Evolutionary conservation across 2,329 filamentous ascomycete species (phyloP).

Genomic region (Pyricularia grisea): DNA sequence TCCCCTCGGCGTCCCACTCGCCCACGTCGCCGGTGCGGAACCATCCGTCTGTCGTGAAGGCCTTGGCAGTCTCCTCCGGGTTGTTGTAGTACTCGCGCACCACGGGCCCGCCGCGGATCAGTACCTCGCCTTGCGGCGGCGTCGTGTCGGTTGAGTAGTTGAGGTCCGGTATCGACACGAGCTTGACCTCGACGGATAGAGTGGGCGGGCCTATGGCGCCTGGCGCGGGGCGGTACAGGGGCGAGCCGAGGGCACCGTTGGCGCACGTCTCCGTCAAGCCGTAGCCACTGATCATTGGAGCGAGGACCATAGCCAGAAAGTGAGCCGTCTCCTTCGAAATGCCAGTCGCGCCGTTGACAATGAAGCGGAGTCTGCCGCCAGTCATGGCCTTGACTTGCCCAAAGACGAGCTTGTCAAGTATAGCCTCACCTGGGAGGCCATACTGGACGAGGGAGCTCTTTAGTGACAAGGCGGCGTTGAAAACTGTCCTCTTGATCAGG

Average conservation of each 20-base stretch:
- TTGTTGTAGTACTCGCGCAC: constrained; percentile 76
- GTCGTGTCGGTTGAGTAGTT: constrained; percentile 67
- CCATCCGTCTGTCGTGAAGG: constrained; percentile 79
- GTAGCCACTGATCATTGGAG: constrained; percentile 91
- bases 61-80: constrained; percentile 71
- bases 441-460: constrained; percentile 49
- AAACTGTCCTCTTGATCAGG: constrained; percentile 64
- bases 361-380: constrained; percentile 77
- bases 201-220: constrained; percentile 70
- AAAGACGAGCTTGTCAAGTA: constrained; percentile 80
- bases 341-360: constrained; percentile 89
- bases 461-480: constrained; percentile 56
- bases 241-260: constrained; percentile 74
- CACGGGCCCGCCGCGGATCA: constrained; percentile 71
- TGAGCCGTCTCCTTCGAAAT: constrained; percentile 79
- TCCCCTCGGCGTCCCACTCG: constrained; percentile 71
- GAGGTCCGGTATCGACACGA: constrained; percentile 84
- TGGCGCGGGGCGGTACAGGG: constrained; percentile 75
- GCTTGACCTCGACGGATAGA: constrained; percentile 74
- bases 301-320: constrained; percentile 86
- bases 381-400: constrained; percentile 86
- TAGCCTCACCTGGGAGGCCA: constrained; percentile 50
- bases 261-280: constrained; percentile 89
- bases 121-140: constrained; percentile 86
- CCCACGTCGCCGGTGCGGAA: constrained; percentile 97